These are phyloP conservation scores for Sugiyamaella valdiviana DNA, from an alignment of 805 yeast species.

Conservation along the genomic window DNA sequence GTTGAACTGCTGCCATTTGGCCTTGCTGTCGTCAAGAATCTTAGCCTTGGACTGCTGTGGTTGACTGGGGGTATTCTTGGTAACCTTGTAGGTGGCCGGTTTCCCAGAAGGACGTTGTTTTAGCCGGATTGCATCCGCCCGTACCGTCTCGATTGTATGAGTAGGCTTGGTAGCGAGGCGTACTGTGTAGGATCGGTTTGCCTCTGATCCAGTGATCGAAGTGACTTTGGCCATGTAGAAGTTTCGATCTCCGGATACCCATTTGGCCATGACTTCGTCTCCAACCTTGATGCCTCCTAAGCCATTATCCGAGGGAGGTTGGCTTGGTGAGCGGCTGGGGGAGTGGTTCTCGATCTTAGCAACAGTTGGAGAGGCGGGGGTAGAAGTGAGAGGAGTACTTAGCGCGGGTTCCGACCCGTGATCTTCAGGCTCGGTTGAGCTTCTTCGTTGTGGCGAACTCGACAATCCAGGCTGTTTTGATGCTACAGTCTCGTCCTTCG, in stretches of 20 bases:
- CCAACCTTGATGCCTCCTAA: constrained; percentile 17
- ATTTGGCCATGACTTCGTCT: constrained; percentile 23
- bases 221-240: constrained; percentile 25
- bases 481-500: not conserved
- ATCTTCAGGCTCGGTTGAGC: not conserved
- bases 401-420: not conserved
- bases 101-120: not conserved
- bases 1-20: constrained; percentile 28
- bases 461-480: not conserved
- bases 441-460: constrained; percentile 1
- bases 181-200: constrained; percentile 25
- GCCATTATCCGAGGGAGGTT: not conserved
- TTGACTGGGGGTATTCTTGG: not conserved
- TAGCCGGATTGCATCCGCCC: constrained; percentile 7
- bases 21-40: constrained; percentile 20
- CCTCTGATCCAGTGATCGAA: constrained; percentile 25
- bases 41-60: constrained; percentile 11
- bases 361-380: no score
- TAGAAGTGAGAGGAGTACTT: no score
- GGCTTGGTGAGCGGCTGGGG: no score
- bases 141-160: constrained; percentile 22
- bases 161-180: constrained; percentile 17
- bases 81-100: not conserved
- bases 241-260: constrained; percentile 27
- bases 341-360: no score